Conservation (phyloP, 1,139 yeast species). For the Suzukiozyma palmioleophila region DNA sequence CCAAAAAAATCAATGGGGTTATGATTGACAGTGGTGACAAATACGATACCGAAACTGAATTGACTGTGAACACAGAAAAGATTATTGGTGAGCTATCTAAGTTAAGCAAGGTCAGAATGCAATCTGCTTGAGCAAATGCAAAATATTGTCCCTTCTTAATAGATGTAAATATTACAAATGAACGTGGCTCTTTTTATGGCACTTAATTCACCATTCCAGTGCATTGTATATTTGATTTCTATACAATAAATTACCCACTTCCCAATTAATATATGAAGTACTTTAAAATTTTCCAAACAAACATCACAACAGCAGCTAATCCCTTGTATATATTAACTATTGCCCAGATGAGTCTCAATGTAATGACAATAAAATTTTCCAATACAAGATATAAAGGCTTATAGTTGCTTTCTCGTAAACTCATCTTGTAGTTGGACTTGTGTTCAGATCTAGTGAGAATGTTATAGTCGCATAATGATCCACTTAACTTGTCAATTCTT, state of each 20-base stretch:
- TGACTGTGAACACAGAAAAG: constrained; percentile 24
- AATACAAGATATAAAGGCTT: constrained; percentile 35
- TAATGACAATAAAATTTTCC: constrained; percentile 51
- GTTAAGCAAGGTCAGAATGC: constrained; percentile 11
- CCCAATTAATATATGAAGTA: constrained; percentile 16
- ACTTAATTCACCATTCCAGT: no score
- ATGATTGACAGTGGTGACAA: constrained; percentile 38
- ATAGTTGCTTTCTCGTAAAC: constrained; percentile 24
- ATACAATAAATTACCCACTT: background rate
- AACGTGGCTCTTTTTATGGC: no score
- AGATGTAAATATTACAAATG: no score
- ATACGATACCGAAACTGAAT: constrained; percentile 23
- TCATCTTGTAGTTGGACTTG: constrained; percentile 15
- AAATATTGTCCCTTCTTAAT: background rate
- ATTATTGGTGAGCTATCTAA: constrained; percentile 19
- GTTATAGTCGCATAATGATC: constrained; percentile 25
- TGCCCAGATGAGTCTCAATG: constrained; percentile 70
- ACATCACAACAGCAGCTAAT: constrained; percentile 25
- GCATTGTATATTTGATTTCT: no score
- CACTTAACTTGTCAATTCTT: constrained; percentile 54
- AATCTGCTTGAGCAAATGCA: background rate
- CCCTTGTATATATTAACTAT: constrained; percentile 53
- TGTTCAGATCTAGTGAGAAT: constrained; percentile 21
- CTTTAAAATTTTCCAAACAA: constrained; percentile 36
- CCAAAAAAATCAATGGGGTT: constrained; percentile 27